These are phyloP conservation scores for Crithidia fasciculata DNA, from an alignment of 208 protist genomes.

Conservation along the genomic window DNA sequence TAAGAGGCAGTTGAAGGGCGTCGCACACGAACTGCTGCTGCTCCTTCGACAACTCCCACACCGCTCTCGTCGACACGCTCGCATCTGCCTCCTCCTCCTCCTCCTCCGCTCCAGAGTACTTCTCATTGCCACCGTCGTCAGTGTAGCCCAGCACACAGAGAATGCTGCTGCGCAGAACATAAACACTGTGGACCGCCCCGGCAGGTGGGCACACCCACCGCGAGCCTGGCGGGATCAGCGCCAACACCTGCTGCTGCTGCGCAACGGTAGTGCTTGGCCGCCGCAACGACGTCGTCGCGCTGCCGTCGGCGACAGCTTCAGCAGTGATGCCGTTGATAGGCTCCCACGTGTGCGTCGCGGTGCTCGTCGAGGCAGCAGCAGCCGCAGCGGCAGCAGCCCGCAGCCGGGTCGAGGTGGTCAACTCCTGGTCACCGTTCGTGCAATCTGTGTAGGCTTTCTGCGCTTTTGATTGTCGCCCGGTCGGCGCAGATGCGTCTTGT, in stretches of 20 bases:
- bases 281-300: neutral
- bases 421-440: no score
- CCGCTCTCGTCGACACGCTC: no score
- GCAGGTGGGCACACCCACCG: constrained; percentile 15
- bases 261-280: neutral
- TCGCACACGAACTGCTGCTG: constrained; percentile 7
- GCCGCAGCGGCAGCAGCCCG: neutral
- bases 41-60: neutral
- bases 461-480: neutral
- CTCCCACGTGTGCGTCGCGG: neutral
- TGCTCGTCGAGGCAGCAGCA: neutral
- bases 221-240: constrained; percentile 1
- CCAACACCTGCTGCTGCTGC: constrained; percentile 11
- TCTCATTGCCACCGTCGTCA: no score
- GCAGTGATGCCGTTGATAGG: constrained; percentile 1
- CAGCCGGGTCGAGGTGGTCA: neutral
- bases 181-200: constrained; percentile 4
- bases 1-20: constrained; percentile 13
- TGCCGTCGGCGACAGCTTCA: neutral
- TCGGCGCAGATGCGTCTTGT: neutral
- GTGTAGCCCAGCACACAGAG: constrained; percentile 30
- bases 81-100: no score
- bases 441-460: neutral
- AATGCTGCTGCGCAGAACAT: constrained; percentile 36
- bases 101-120: no score